These are phyloP conservation scores for Xylariaceae sp. DNA, from an alignment of 2,329 filamentous ascomycete species.

Conservation along the genomic window DNA sequence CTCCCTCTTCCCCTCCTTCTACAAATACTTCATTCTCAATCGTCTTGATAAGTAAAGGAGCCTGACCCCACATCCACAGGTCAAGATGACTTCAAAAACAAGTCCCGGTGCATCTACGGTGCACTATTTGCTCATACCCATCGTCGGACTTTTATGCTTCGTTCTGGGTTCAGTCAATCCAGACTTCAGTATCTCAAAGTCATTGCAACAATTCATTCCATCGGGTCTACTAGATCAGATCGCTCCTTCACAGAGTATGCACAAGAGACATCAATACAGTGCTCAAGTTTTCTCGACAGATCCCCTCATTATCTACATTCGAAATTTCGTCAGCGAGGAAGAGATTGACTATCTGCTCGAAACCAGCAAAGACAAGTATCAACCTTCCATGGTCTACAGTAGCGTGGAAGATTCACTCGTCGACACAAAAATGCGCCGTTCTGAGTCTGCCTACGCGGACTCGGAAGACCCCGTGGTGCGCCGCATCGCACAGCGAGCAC, in stretches of 20 bases:
- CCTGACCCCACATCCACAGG: too few relatives aligned
- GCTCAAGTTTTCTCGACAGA: conserved; percentile 12
- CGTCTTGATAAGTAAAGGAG: too few relatives aligned
- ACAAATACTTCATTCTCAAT: background rate
- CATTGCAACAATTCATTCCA: background rate
- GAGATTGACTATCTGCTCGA: conserved; percentile 8
- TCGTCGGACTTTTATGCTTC: background rate
- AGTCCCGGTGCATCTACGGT: background rate
- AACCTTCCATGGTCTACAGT: conserved; percentile 7
- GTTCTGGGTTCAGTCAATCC: background rate
- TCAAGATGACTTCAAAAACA: background rate
- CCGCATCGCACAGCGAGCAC: conserved; percentile 3
- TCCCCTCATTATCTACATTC: conserved; percentile 7
- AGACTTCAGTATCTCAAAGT: background rate
- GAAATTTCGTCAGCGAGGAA: conserved; percentile 7
- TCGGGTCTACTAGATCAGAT: background rate
- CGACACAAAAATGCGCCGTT: conserved; percentile 5
- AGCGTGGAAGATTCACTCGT: conserved; percentile 3
- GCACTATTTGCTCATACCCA: background rate
- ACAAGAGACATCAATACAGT: background rate
- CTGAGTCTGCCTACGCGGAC: conserved; percentile 4
- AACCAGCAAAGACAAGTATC: conserved; percentile 7
- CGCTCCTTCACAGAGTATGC: background rate
- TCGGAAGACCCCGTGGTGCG: conserved; percentile 2
- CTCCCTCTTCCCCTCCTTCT: background rate